Conservation (phyloP, 2,329 filamentous ascomycete species). For the Talaromyces sp. region DNA sequence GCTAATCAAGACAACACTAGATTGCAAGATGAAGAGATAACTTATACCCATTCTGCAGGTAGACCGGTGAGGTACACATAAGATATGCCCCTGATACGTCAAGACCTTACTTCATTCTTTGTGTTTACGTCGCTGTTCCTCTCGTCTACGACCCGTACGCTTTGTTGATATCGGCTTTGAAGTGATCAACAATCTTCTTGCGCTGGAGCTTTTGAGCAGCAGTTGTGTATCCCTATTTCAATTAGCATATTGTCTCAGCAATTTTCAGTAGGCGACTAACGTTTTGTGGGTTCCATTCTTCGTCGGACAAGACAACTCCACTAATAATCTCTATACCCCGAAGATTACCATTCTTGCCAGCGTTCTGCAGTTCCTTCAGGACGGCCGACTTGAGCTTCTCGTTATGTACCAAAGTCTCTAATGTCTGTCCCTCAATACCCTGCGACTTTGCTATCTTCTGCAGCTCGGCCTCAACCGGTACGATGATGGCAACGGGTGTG, state of each 20-base stretch:
- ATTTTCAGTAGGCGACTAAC: constrained; percentile 26
- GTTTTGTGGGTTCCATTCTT: constrained; percentile 46
- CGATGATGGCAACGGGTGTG: constrained; percentile 80
- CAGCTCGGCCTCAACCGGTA: constrained; percentile 55
- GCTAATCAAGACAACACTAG: neutral
- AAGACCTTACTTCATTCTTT: neutral
- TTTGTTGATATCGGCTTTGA: constrained; percentile 59
- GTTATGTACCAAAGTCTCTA: constrained; percentile 64
- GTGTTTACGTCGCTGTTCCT: neutral
- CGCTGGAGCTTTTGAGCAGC: constrained; percentile 71
- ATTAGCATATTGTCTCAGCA: constrained; percentile 27
- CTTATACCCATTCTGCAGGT: neutral
- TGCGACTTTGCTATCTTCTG: constrained; percentile 55
- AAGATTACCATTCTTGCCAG: constrained; percentile 36
- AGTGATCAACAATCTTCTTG: constrained; percentile 62
- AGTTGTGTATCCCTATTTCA: constrained; percentile 58
- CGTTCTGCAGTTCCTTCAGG: constrained; percentile 40
- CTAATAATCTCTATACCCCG: constrained; percentile 43
- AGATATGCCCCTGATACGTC: neutral
- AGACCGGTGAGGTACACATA: constrained; percentile 25
- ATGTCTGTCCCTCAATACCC: constrained; percentile 60
- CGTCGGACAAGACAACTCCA: constrained; percentile 45
- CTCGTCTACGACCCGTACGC: constrained; percentile 49
- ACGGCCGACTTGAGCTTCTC: constrained; percentile 42
- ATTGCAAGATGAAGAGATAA: neutral